Percentiles rank a stretch among this genome's conserved stretches.
Evolutionary conservation across 2,329 filamentous ascomycete genomes (phyloP).

Genomic region (Epichloe hybrida): DNA sequence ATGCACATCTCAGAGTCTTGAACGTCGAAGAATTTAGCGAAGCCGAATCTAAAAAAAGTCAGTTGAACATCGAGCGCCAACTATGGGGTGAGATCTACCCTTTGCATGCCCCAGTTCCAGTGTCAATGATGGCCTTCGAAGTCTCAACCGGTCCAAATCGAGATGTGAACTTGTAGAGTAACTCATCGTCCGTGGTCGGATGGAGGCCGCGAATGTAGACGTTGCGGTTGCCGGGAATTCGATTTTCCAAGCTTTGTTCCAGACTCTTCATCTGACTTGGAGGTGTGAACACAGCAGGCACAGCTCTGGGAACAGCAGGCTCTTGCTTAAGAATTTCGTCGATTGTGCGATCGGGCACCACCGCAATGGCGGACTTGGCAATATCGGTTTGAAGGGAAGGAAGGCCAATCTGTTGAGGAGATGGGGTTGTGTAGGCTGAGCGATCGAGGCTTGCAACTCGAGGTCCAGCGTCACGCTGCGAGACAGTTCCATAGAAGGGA

Average conservation of each 20-base stretch:
- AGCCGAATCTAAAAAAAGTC: slow-evolving; percentile 62
- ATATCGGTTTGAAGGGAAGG: slow-evolving; percentile 25
- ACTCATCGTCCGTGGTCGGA: slow-evolving; percentile 86
- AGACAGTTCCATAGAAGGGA: slow-evolving; percentile 46
- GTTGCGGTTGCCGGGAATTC: slow-evolving; percentile 82
- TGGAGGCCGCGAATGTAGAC: slow-evolving; percentile 96
- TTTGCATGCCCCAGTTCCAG: slow-evolving; percentile 86
- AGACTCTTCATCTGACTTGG: slow-evolving; percentile 78
- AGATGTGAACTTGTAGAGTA: slow-evolving; percentile 66
- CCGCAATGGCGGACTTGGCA: slow-evolving; percentile 27
- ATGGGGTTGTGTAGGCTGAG: slow-evolving; percentile 52
- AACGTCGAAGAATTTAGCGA: slow-evolving; percentile 85
- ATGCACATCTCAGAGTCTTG: slow-evolving; percentile 92
- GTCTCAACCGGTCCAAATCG: slow-evolving; percentile 92
- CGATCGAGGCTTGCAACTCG: slow-evolving; percentile 46
- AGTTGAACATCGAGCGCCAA: slow-evolving; percentile 1
- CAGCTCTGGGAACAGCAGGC: slow-evolving; percentile 74
- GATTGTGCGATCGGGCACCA: slow-evolving; percentile 35
- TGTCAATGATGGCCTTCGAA: slow-evolving; percentile 97
- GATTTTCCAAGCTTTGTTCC: slow-evolving; percentile 88
- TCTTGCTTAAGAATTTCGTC: slow-evolving; percentile 58
- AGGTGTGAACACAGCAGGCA: slow-evolving; percentile 78
- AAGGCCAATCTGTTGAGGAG: slow-evolving; percentile 44
- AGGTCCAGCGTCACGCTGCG: slow-evolving; percentile 45
- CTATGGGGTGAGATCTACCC: slow-evolving; percentile 45